Evolutionary conservation across 2,329 filamentous ascomycete genomes (phyloP), one percentile per base, ranked within the genome.

Genomic region (Sarocladium kiliense): DNA sequence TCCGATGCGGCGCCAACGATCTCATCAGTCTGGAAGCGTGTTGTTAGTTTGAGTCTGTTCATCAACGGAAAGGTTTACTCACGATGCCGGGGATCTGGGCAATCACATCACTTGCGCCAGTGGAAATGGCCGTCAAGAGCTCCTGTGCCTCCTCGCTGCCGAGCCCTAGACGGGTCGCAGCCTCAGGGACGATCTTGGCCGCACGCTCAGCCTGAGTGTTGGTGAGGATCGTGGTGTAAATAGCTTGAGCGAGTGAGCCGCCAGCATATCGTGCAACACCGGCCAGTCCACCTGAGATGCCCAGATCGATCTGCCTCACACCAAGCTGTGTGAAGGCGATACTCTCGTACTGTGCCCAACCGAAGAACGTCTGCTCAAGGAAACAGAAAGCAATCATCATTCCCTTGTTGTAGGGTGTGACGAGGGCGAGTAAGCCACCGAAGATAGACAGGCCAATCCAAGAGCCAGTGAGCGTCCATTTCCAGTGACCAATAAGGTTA

Each of bases 221-320:
- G 53, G 65, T 71, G 32, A 72, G 63, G 51, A 77, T 71, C 2
- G 72, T 72, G 12, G 67, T 67, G 58, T 75, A 77, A 18, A 74
- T 66, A 1, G 70, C 66, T 18, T 66, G 68, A 53, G 71, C 73
- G 50, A 76, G 66, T 7, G 71, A 65, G 25, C 73, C 73, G 42
- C 71, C 72, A 5, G 72, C 71, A 56, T 71, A 77, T 4, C 74
- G 66, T 18, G 71, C 69, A 5, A 74, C 70, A 18, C 74, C 74
- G 3, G 67, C 70, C 32, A 73, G 65, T 4, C 71, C 71, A 39
- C 73, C 71, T 0, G 53, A 94, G 79, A 61, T 95, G 14, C 76
- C 76, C 0, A 79, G 67, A 41, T 77, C 74, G 23, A 72, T 67
- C 57, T 79, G 77, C 25, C 73, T 69, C 2, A 76, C 74, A 18